Base-by-base conservation (phyloP, 1,284 basidiomycete species). In the Bjerkandera adusta region DNA sequence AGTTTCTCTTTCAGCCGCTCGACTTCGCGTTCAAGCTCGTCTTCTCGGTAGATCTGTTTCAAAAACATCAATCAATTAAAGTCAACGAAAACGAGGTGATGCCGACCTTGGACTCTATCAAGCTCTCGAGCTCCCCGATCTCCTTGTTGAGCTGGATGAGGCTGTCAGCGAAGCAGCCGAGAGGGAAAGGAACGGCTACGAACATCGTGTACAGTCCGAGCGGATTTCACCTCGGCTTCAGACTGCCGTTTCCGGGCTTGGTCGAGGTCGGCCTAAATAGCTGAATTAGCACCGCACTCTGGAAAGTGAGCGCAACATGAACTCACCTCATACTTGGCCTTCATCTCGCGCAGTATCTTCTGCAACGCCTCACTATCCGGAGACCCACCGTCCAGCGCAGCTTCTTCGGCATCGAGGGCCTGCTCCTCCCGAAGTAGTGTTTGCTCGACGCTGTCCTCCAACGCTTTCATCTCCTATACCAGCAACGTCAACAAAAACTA, bases 1-100 rank as follows among this genome's bases (percentile, higher is more conserved):
- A 85, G 65, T 56, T 83, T 85, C 18, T 85, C 83, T 57, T 89
- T 88, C 37, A 89, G 69, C 3, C 79, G 77, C 54, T 89, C 82
- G 32, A 95, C 68, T 59, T 93, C 89, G 57, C 83, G 83, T 62
- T 96, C 93, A 30, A 97, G 81, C 60, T 95, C 93, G 61, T 94
- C 93, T 79, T 86, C 92, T 43, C 85, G 83, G 65, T 95, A 95
- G 55, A 96, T 96, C 85, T 89, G 41, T 5, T n/a, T 8, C 10
- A 21, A 25, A 26, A 45, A 10, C 26, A 24, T 18, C 21, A 22
- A 10, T 24, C 32, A 41, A 35, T 27, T 32, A 35, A 36, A 5
- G 5, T 5, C 13, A 8, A 24, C 18, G 30, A 20, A 22, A 24
- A 43, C 26, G 22, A 22, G 25, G 38, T 22, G 26, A 6, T 7